Base-by-base conservation (phyloP, 108 stramenopile species). In the Discostella stelligeroides region DNA sequence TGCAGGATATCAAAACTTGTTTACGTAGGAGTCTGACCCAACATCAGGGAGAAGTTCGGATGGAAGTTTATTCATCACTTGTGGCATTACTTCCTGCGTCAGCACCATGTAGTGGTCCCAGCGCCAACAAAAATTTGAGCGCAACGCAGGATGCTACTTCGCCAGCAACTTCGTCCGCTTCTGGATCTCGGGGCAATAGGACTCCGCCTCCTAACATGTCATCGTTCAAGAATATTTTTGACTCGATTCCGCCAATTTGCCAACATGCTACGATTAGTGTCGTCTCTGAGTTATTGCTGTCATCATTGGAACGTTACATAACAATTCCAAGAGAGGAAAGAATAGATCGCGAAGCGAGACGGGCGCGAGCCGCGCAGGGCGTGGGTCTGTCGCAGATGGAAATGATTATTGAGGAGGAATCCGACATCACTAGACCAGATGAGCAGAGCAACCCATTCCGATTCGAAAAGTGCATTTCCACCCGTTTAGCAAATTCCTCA, bases 21-120 rank as follows among this genome's bases (percentile, higher is more conserved):
- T 43, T 82, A 14, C 81, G 81, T 17, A 66, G 81, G 13, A 79
- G 72, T 30, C 38, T 82, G 0, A 74, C 76, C 23, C 81, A 82
- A 46, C 75, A 81, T 54, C 81, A 78, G 27, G 41, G 45, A 4
- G 46, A 49, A 41, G 81, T 82, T 12, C 59, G 81, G 25, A 58
- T 68, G 28, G 73, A 78, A 20, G 77, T 69, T 13, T 82, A 82
- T 59, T 68, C 72, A 2, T 67, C 76, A 5, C 43, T 82, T 37
- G 49, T 73, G 29, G 72, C 65, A 18, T 27, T 79, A 18, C 55
- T 78, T 9, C 76, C 81, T 2, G 20, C 41, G 4, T 37, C 48
- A 13, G 56, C 48, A 20, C 51, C 45, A 41, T 4, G 55, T 47
- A 14, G 28, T 8, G 54, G 29, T 29, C 12, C 6, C 37, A 14